Conservation (phyloP, 192 early-diverging fungal genomes). For the Neocallimastix lanati region DNA sequence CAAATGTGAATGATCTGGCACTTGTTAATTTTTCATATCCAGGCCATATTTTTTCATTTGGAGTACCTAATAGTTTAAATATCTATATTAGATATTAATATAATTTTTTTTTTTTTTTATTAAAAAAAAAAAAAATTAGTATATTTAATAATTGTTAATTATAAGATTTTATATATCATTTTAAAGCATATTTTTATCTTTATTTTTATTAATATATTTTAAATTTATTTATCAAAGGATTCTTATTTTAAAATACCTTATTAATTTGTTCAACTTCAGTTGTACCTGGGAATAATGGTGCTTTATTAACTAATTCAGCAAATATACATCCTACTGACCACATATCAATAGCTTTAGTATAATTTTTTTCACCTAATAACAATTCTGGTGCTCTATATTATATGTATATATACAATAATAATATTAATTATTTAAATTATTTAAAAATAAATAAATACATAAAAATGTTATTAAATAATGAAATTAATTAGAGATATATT, state of each 20-base stretch:
- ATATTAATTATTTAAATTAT: too few species aligned
- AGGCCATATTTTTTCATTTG: slow-evolving; percentile 59
- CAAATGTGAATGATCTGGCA: slow-evolving; percentile 54
- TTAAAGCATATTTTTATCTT: too few species aligned
- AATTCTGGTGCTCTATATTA: slow-evolving; percentile 37
- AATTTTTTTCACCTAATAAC: slow-evolving; percentile 34
- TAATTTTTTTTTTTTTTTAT: too few species aligned
- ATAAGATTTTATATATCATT: too few species aligned
- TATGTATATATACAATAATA: slow-evolving; percentile 6
- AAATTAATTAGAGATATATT: too few species aligned
- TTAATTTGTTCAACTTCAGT: slow-evolving; percentile 65
- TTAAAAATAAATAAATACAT: too few species aligned
- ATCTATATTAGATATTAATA: slow-evolving; percentile 22
- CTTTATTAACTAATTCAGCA: slow-evolving; percentile 72
- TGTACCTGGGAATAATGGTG: slow-evolving; percentile 61
- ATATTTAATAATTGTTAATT: too few species aligned
- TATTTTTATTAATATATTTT: too few species aligned
- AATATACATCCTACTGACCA: slow-evolving; percentile 95
- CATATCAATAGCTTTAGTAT: slow-evolving; percentile 56
- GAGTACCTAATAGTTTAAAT: slow-evolving; percentile 74
- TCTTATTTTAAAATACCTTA: slow-evolving; percentile 19
- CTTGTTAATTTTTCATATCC: slow-evolving; percentile 43
- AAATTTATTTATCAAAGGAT: too few species aligned
- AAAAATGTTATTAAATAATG: too few species aligned
- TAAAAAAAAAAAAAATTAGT: too few species aligned